Conservation (phyloP, 2,329 filamentous ascomycete genomes). For the Cladophialophora carrionii region DNA sequence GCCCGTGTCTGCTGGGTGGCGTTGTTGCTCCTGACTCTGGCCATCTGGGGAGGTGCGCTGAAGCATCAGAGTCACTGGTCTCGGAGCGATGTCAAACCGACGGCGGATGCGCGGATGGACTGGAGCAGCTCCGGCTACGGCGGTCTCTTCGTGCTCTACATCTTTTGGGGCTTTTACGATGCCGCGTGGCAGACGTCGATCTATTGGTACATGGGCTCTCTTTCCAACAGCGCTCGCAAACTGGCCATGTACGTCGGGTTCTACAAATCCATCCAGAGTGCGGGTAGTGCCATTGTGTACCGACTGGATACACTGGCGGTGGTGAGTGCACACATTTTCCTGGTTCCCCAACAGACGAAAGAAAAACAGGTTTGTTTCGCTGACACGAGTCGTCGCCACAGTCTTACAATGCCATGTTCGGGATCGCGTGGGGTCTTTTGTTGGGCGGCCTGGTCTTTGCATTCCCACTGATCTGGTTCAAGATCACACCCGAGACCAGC, state of each 20-base stretch:
- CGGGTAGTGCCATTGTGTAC: constrained; percentile 69
- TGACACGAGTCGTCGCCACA: background rate
- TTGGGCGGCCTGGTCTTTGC: constrained; percentile 74
- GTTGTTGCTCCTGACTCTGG: constrained; percentile 71
- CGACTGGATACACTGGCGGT: constrained; percentile 42
- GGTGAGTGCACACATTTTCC: too few relatives aligned
- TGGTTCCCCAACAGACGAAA: too few relatives aligned
- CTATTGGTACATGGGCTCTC: constrained; percentile 69
- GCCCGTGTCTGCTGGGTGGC: constrained; percentile 61
- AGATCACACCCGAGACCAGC: background rate
- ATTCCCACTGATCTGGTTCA: constrained; percentile 64
- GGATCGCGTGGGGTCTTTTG: constrained; percentile 74
- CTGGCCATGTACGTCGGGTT: constrained; percentile 89
- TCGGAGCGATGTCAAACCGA: constrained; percentile 46
- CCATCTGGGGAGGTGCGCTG: constrained; percentile 79
- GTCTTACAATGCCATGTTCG: constrained; percentile 60
- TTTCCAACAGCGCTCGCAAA: constrained; percentile 90
- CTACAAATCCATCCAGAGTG: constrained; percentile 91
- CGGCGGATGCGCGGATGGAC: constrained; percentile 53
- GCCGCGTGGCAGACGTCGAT: constrained; percentile 3
- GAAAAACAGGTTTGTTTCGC: too few relatives aligned
- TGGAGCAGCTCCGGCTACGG: background rate
- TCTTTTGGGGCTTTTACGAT: constrained; percentile 61
- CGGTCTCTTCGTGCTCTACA: constrained; percentile 60
- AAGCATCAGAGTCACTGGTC: constrained; percentile 69